Evolutionary conservation across 768 basidiomycete genomes (phyloP), one percentile per base, ranked within the genome.

Genomic region (Chalciporus sphaerocephalus): DNA sequence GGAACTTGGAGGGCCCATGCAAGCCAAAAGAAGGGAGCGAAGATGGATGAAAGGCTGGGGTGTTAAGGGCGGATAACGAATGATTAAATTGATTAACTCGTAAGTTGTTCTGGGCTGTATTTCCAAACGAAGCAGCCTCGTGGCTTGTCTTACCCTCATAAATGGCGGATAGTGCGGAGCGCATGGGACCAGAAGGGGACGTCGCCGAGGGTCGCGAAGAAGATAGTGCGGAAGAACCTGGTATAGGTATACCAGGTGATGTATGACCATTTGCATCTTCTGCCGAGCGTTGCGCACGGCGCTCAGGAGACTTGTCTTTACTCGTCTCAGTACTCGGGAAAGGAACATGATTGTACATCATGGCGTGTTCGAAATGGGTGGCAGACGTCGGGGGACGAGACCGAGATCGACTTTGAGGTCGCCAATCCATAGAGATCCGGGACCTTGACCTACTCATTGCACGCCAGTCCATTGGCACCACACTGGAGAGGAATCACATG

Each of bases 361-460:
- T 51, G 9, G 59, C 57, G 33, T 77, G 79, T 46, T 81, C 78
- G 57, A 79, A 75, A 38, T 70, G 67, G 9, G 66, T 65, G 44
- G 67, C 64, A 20, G 75, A 58, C 52, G 81, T 79, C 23, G 86
- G 81, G 16, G 86, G 83, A 28, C 90, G 78, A 35, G 87, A 88
- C 42, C 85, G 80, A 23, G 87, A 89, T 44, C 86, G 82, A 66
- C 80, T 83, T 42, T 81, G 69, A 25, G 87, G 83, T 46, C 85
- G 74, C 92, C 92, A 93, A 64, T 94, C 92, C 88, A 94, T 92
- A 17, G 87, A 84, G 55, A 85, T 84, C 18, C 92, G 81, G 12
- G 92, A 94, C 57, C 92, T 79, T 20, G 92, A 95, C 52, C 92
- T 78, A 66, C 91, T 93, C 62, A 92, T 81, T 24, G 88, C 83